phyloP scores from a whole-genome alignment of 169 alveolate species.

The Cryptosporidium viatorum region DNA sequence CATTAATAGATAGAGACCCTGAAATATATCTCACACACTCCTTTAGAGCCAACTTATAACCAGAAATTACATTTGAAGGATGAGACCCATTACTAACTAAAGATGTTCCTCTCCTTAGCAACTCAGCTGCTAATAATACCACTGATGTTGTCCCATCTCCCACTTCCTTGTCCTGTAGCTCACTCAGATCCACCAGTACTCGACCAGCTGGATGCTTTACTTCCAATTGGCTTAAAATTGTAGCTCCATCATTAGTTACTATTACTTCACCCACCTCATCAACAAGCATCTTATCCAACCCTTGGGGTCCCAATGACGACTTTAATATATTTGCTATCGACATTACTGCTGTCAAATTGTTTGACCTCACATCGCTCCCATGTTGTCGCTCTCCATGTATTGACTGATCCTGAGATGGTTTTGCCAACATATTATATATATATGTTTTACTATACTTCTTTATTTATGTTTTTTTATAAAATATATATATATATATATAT shows the following conservation, averaged over 20 bases:
- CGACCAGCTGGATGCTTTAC: constrained; percentile 99
- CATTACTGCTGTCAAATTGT: constrained; percentile 92
- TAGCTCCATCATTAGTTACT: constrained; percentile 99
- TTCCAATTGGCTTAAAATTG: constrained; percentile 96
- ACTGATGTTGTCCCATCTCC: constrained; percentile 99
- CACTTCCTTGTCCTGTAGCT: constrained; percentile 96
- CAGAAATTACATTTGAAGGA: constrained; percentile 97
- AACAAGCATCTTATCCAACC: constrained; percentile 99
- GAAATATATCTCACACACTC: constrained; percentile 95
- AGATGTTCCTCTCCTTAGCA: constrained; percentile 95
- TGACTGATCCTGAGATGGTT: constrained; percentile 54
- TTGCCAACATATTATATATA: constrained; percentile 35
- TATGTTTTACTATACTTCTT: neutral
- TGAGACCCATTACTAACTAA: constrained; percentile 96
- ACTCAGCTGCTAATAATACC: constrained; percentile 98
- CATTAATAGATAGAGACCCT: constrained; percentile 89
- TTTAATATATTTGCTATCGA: constrained; percentile 97
- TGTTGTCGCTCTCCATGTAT: constrained; percentile 72
- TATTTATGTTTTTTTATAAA: neutral
- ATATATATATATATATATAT: constrained; percentile 3
- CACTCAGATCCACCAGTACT: constrained; percentile 95
- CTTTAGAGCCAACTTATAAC: constrained; percentile 93
- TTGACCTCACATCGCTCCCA: constrained; percentile 55
- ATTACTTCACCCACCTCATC: constrained; percentile 99
- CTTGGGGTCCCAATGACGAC: constrained; percentile 99